Conservation (phyloP, 208 protist species). For the Trichomonas vaginalis region DNA sequence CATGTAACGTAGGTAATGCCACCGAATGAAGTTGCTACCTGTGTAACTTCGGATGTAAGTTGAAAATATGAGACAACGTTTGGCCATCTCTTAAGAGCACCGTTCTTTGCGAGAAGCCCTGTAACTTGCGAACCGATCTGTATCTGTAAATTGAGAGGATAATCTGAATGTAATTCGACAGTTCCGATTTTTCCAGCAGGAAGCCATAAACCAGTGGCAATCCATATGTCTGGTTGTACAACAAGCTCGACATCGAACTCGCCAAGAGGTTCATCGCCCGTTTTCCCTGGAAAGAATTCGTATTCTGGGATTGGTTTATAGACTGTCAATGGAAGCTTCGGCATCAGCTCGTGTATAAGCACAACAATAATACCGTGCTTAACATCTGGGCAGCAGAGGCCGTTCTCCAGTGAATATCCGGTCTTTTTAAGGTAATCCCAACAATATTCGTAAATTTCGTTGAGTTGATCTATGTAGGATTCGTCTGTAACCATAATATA, state of each 20-base stretch:
- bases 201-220: not conserved
- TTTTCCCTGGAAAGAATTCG: not conserved
- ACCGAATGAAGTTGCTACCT: not conserved
- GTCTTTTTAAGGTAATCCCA: not conserved
- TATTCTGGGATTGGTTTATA: not conserved
- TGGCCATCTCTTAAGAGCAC: not conserved
- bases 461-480: not conserved
- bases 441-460: not conserved
- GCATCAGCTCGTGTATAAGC: not conserved
- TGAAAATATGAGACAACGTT: not conserved
- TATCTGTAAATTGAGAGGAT: not conserved
- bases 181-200: not conserved
- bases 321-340: not conserved
- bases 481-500: constrained; percentile 9
- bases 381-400: not conserved
- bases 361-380: not conserved
- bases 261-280: not conserved
- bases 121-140: not conserved
- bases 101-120: not conserved
- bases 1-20: not conserved
- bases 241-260: not conserved
- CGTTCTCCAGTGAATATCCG: not conserved
- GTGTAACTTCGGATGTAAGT: not conserved
- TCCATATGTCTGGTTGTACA: not conserved
- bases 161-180: not conserved